Evolutionary conservation across 1,139 yeast genomes (phyloP).

Genomic region (Wickerhamomyces sp.): DNA sequence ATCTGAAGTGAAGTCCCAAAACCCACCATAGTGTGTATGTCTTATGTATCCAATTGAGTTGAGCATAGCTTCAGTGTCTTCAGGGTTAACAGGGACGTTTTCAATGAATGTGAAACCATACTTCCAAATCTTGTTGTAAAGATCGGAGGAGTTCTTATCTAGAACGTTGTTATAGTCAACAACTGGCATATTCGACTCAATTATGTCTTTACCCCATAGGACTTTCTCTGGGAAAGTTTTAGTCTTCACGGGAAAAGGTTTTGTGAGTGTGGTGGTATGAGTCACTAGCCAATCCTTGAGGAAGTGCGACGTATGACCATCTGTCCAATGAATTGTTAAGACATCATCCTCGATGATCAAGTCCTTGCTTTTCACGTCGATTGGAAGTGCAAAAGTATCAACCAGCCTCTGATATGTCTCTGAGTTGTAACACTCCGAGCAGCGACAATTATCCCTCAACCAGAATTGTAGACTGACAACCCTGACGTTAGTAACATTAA

Average conservation of each 20-base stretch:
- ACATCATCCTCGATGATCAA: slow-evolving; percentile 1
- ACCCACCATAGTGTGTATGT: slow-evolving; percentile 76
- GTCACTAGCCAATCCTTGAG: slow-evolving; percentile 46
- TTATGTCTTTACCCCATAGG: slow-evolving; percentile 47
- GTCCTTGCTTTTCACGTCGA: slow-evolving; percentile 31
- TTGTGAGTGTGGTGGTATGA: slow-evolving; percentile 57
- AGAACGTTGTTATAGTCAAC: slow-evolving; percentile 41
- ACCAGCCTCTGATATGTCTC: slow-evolving; percentile 61
- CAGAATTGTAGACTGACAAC: slow-evolving; percentile 35
- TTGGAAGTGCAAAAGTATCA: slow-evolving; percentile 47
- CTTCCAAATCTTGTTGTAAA: slow-evolving; percentile 54
- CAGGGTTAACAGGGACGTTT: slow-evolving; percentile 58
- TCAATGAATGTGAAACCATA: slow-evolving; percentile 64
- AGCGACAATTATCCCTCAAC: slow-evolving; percentile 70
- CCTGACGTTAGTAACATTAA: background rate
- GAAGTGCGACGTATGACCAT: slow-evolving; percentile 46
- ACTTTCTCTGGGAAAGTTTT: slow-evolving; percentile 22
- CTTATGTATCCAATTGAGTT: slow-evolving; percentile 59
- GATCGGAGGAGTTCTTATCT: slow-evolving; percentile 32
- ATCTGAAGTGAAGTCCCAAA: slow-evolving; percentile 79
- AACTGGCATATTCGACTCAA: slow-evolving; percentile 40
- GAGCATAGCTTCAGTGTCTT: slow-evolving; percentile 56
- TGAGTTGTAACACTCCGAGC: slow-evolving; percentile 53
- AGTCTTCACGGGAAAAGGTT: slow-evolving; percentile 27
- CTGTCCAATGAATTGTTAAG: slow-evolving; percentile 41